Evolutionary conservation across 345 rosid genomes (phyloP), one percentile per base, ranked within the genome.

Genomic region (Toxicodendron radicans): DNA sequence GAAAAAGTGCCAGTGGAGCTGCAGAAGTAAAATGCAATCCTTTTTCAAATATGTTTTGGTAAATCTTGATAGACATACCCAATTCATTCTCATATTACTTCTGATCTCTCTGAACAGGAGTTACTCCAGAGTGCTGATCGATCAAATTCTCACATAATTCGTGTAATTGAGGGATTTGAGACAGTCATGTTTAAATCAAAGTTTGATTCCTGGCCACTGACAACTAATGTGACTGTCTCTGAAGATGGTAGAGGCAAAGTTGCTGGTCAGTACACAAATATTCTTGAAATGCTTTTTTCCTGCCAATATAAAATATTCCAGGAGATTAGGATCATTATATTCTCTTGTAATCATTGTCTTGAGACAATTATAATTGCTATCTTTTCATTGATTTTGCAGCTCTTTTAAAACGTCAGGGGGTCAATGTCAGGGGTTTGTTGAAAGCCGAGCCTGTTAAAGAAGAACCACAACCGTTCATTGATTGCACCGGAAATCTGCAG

Each of bases 181-280:
- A 90, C 99, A 0, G 97, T 96, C 68, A 83, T 85, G 85, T 93
- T 96, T 78, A 83, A 92, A 73, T 92, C 92, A 1, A 93, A 90
- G 84, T 96, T 96, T 85, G 94, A 88, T 68, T 86, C 92, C 51
- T 96, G 99, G 99, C 97, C 98, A 14, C 79, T 83, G 79, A 74
- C 85, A 46, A 76, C 82, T 79, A 82, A 85, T 46, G 89, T 77
- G 68, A 75, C 97, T 32, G 95, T 92, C 49, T 85, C 98, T 5
- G 94, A 88, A 84, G 98, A 93, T 81, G 99, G 99, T 75, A 88
- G 97, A 84, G 97, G 99, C 86, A 93, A 93, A 85, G 98, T 96
- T 76, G 99, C 99, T 75, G 98, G 99, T 96, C 46, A 66, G 83
- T 81, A 66, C 51, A 72, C 27, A 64, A 33, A 54, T 73, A n/a